Conservation (phyloP, 2,329 filamentous ascomycete species). For the Microsporum ferrugineum region DNA sequence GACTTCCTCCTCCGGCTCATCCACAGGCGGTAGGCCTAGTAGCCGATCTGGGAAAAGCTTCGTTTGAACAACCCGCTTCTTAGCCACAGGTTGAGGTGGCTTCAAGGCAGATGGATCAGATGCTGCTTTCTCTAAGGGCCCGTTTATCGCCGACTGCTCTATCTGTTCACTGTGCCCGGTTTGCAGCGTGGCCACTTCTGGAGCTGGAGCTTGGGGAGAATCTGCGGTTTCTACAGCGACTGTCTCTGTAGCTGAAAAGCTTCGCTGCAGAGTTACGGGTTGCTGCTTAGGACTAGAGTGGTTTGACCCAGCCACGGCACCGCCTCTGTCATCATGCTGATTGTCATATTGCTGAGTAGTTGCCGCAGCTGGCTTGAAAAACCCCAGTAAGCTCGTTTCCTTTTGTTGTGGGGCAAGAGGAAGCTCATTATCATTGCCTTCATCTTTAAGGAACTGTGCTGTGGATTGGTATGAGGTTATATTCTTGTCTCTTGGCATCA, state of each 20-base stretch:
- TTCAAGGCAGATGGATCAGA: constrained; percentile 27
- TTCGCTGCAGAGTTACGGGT: not conserved
- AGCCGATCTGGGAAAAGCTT: not conserved
- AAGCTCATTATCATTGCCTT: not conserved
- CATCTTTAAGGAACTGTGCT: not conserved
- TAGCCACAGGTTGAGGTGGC: constrained; percentile 6
- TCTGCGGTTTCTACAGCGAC: not conserved
- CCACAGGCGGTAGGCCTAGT: not conserved
- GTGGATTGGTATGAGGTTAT: not conserved
- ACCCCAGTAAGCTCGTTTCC: not conserved
- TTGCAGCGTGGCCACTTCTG: not conserved
- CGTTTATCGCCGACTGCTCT: not conserved
- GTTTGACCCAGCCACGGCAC: not conserved
- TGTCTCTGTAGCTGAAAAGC: not conserved
- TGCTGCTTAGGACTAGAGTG: not conserved
- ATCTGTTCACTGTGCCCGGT: not conserved
- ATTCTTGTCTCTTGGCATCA: not conserved
- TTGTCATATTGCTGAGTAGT: not conserved
- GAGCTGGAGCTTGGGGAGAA: not conserved
- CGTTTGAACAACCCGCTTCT: constrained; percentile 1
- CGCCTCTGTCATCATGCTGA: not conserved
- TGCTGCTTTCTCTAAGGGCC: constrained; percentile 23
- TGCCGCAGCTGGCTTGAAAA: not conserved
- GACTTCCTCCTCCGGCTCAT: constrained; percentile 13
- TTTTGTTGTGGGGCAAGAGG: not conserved